Evolutionary conservation across 225 moss, liverwort and hornwort species (phyloP).

Genomic region (Marchantia paleacea): DNA sequence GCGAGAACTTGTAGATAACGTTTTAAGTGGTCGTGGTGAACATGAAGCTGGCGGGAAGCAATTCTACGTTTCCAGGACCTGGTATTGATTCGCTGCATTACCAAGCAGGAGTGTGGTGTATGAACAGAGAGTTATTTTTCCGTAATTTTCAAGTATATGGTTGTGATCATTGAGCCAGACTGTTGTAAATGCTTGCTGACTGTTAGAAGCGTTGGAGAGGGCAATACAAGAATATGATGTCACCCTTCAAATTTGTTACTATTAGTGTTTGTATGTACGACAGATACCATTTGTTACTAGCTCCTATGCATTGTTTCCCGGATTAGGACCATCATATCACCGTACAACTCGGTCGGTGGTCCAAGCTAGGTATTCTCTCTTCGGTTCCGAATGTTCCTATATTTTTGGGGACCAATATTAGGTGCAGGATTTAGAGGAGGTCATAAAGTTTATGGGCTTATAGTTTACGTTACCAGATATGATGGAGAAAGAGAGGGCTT

Average conservation of each 20-base stretch:
- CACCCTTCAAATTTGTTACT: not conserved
- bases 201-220: not conserved
- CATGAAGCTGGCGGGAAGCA: constrained; percentile 51
- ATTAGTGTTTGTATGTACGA: no score
- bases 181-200: not conserved
- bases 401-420: no score
- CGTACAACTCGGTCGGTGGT: no score
- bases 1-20: constrained; percentile 85
- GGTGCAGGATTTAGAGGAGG: no score
- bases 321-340: no score
- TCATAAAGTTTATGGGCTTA: no score
- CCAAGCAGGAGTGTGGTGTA: not conserved
- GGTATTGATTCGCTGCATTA: constrained; percentile 39
- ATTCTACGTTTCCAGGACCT: constrained; percentile 74
- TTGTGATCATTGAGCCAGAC: not conserved
- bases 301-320: no score
- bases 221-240: not conserved
- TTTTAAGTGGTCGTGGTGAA: constrained; percentile 55
- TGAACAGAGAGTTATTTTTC: not conserved
- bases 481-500: no score
- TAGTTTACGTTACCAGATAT: no score
- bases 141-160: not conserved
- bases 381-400: no score
- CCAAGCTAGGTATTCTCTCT: no score
- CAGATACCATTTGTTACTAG: no score